Evolutionary conservation across 2,329 filamentous ascomycete genomes (phyloP).

Genomic region (Rhynchosporium agropyri): DNA sequence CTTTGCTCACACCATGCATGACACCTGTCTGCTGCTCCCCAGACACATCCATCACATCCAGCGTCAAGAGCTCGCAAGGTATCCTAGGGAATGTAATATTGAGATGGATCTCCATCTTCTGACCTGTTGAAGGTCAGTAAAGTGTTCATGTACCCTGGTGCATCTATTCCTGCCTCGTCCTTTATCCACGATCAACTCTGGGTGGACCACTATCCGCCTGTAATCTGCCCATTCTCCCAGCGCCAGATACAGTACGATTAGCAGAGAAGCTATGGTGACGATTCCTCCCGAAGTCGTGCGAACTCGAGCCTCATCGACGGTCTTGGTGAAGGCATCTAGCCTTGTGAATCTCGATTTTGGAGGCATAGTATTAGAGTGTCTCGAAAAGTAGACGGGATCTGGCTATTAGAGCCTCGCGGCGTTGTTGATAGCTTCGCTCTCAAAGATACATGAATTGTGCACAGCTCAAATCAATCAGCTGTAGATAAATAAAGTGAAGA

Average conservation of each 20-base stretch:
- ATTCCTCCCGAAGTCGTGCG: slow-evolving; percentile 94
- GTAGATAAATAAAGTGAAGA: slow-evolving; percentile 19
- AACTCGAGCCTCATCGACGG: slow-evolving; percentile 95
- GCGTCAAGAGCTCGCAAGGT: slow-evolving; percentile 91
- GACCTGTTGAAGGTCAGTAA: slow-evolving; percentile 56
- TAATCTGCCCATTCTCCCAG: slow-evolving; percentile 98
- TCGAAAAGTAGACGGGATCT: slow-evolving; percentile 1
- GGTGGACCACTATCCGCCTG: slow-evolving; percentile 79
- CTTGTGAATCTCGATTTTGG: slow-evolving; percentile 91
- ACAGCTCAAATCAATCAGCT: slow-evolving; percentile 25
- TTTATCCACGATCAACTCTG: slow-evolving; percentile 95
- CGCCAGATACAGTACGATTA: slow-evolving; percentile 85
- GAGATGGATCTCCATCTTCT: slow-evolving; percentile 98
- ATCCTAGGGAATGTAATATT: slow-evolving; percentile 95
- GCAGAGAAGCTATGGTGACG: slow-evolving; percentile 86
- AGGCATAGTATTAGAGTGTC: slow-evolving; percentile 61
- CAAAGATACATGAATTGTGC: slow-evolving; percentile 36
- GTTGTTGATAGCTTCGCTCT: slow-evolving; percentile 21
- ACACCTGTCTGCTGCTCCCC: slow-evolving; percentile 96
- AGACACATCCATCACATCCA: slow-evolving; percentile 99
- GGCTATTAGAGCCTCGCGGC: slow-evolving; percentile 30
- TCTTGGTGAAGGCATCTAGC: slow-evolving; percentile 99
- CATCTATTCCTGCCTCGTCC: slow-evolving; percentile 69
- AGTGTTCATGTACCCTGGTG: background rate
- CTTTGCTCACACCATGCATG: slow-evolving; percentile 88